These are phyloP conservation scores for Talaromyces sp. DNA, from an alignment of 2,329 filamentous ascomycete genomes.

Conservation along the genomic window DNA sequence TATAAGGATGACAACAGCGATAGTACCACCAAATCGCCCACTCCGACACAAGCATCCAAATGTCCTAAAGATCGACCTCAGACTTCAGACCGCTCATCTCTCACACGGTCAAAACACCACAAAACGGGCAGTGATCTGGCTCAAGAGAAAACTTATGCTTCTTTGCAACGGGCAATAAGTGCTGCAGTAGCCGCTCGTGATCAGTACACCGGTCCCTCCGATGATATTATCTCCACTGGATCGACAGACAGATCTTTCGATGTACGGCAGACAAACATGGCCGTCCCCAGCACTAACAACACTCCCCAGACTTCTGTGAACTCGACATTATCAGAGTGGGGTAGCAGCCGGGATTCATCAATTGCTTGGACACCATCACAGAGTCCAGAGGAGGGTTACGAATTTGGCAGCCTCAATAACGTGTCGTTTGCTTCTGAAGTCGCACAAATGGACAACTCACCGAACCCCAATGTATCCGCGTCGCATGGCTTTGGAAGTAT, in stretches of 20 bases:
- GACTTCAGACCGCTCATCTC: conserved; percentile 20
- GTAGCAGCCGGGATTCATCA: conserved; percentile 26
- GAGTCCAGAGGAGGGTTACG: conserved; percentile 25
- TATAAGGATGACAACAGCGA: conserved; percentile 9
- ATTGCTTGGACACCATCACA: conserved; percentile 29
- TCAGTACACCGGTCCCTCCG: conserved; percentile 26
- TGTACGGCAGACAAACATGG: conserved; percentile 29
- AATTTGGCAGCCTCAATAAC: conserved; percentile 24
- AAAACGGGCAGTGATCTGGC: conserved; percentile 38
- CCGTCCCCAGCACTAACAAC: conserved; percentile 20
- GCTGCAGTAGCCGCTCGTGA: conserved; percentile 40
- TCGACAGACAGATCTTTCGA: conserved; percentile 29
- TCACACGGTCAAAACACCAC: conserved; percentile 29
- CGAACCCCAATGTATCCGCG: conserved; percentile 17
- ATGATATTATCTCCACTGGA: conserved; percentile 23
- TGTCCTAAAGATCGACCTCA: conserved; percentile 4
- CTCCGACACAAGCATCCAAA: conserved; percentile 25
- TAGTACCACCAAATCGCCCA: conserved; percentile 19
- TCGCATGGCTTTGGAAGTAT: conserved; percentile 16
- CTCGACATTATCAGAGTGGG: conserved; percentile 29
- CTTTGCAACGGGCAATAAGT: conserved; percentile 43
- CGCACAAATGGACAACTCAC: conserved; percentile 22
- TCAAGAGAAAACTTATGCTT: conserved; percentile 42
- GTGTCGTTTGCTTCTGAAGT: conserved; percentile 24
- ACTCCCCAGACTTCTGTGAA: conserved; percentile 21